Evolutionary conservation across 768 basidiomycete species (phyloP), one percentile per base, ranked within the genome.

Genomic region (Lactarius hengduanensis): DNA sequence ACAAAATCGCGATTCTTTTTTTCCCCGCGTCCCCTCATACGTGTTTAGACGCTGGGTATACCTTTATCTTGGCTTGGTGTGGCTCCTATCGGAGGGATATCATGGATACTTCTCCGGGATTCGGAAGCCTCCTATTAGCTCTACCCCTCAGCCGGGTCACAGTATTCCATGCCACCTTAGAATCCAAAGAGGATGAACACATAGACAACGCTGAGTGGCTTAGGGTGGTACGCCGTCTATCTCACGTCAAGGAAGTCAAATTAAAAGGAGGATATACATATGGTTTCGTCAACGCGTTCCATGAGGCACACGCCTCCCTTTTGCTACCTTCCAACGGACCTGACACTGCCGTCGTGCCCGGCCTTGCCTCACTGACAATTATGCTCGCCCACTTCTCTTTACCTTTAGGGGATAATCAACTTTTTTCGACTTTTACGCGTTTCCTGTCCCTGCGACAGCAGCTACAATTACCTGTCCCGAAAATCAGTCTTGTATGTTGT

Each of bases 341-440:
- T 11, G 36, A 50, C 41, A 20, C 3, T 34, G 10, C 45, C 30
- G 32, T 63, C 50, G 36, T 62, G 30, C 57, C 65, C 34, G 55
- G 56, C 2, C 57, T 61, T 30, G 28, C 30, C 28, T 36, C 50
- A 36, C 32, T 62, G 50, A 43, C 43, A 8, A 67, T 69, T 11
- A 5, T 30, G 5, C 5, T 30, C 5, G 65, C 61, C 3, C 68
- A 69, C 34, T 66, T 69, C 28, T 67, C 65, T 3, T 69, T 67
- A 26, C 65, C 68, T 4, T 28, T 67, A 5, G 68, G 68, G 22
- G n/a, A 67, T 16, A 7, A 9, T 8, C 36, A 67, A 28, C 65
- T 62, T 28, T 62, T 67, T 50, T 55, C 61, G 18, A 54, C 61
- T n/a, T 26, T 69, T 26, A 59, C 22, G 54, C 47, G 65, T 30